Evolutionary conservation across 495 filamentous ascomycete species (phyloP).

Genomic region (Podospora sp.): DNA sequence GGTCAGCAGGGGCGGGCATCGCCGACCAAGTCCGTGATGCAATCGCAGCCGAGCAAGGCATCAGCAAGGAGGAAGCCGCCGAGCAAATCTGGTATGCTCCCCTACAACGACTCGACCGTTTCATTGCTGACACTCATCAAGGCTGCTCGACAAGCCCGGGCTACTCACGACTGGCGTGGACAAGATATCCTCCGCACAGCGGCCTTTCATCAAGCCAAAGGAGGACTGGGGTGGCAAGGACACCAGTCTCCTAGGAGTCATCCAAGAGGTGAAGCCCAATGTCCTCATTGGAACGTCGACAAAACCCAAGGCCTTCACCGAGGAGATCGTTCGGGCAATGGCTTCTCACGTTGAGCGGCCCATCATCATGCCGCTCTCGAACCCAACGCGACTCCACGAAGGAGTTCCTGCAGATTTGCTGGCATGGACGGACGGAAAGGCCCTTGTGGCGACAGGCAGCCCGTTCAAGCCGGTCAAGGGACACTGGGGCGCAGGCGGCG

Average conservation of each 20-base stretch:
- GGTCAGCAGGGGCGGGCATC: slow-evolving; percentile 86
- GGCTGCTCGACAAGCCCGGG: slow-evolving; percentile 85
- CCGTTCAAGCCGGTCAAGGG: slow-evolving; percentile 79
- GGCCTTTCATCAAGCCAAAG: slow-evolving; percentile 65
- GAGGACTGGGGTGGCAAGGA: slow-evolving; percentile 63
- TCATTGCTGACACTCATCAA: slow-evolving; percentile 33
- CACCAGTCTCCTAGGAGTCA: slow-evolving; percentile 63
- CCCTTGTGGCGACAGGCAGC: slow-evolving; percentile 81
- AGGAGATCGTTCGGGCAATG: slow-evolving; percentile 76
- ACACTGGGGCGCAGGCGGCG: slow-evolving; percentile 55
- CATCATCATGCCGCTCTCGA: slow-evolving; percentile 83
- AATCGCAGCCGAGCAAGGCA: slow-evolving; percentile 67
- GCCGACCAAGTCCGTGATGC: slow-evolving; percentile 83
- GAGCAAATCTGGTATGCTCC: slow-evolving; percentile 77
- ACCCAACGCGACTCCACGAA: slow-evolving; percentile 84
- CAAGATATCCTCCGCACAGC: slow-evolving; percentile 64
- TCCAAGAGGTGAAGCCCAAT: slow-evolving; percentile 75
- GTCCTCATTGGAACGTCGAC: slow-evolving; percentile 86
- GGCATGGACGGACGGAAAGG: slow-evolving; percentile 76
- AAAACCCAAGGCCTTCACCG: slow-evolving; percentile 74
- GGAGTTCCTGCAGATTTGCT: slow-evolving; percentile 77
- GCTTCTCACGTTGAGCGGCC: slow-evolving; percentile 74
- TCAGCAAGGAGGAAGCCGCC: slow-evolving; percentile 70
- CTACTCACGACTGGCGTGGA: slow-evolving; percentile 62
- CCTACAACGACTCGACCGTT: background rate